These are phyloP conservation scores for Aaosphaeria pasadenensis DNA, from an alignment of 2,329 filamentous ascomycete species.

Conservation along the genomic window DNA sequence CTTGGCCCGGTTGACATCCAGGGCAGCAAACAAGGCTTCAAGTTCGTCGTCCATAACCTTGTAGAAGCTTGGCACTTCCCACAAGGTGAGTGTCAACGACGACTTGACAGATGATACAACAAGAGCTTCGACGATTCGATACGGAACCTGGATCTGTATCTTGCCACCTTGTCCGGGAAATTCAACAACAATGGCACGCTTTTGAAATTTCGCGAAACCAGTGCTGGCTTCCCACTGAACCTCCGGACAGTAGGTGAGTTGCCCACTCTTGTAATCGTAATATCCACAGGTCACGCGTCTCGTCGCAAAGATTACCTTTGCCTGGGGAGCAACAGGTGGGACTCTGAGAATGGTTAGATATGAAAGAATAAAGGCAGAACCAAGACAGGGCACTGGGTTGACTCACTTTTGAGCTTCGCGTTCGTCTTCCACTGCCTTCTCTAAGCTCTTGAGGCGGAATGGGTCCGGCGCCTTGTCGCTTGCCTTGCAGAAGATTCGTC, in stretches of 20 bases:
- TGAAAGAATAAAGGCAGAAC: not conserved
- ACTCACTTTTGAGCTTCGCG: constrained; percentile 2
- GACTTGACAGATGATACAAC: constrained; percentile 20
- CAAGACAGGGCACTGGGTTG: not conserved
- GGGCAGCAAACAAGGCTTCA: constrained; percentile 9
- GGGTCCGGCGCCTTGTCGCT: constrained; percentile 5
- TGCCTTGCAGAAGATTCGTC: constrained; percentile 2
- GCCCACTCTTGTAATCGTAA: constrained; percentile 35
- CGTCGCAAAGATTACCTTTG: constrained; percentile 4
- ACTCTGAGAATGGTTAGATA: not conserved
- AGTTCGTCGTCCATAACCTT: not conserved
- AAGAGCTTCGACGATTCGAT: constrained; percentile 33
- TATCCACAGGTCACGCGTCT: constrained; percentile 18
- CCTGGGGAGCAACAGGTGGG: not conserved
- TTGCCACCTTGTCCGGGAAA: constrained; percentile 3
- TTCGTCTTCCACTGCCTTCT: constrained; percentile 5
- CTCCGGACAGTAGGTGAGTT: constrained; percentile 37
- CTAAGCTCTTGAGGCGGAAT: constrained; percentile 5
- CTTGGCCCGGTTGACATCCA: constrained; percentile 1
- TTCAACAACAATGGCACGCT: constrained; percentile 20
- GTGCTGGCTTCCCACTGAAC: constrained; percentile 17
- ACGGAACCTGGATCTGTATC: constrained; percentile 34
- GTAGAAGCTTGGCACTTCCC: constrained; percentile 28
- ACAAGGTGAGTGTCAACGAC: constrained; percentile 33
- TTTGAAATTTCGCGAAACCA: constrained; percentile 31